A percentile compares a stretch with the other conserved stretches of the same genome.
Conservation (phyloP, 371 early-diverging fungal species). For the Dinochytrium kinnereticum region DNA sequence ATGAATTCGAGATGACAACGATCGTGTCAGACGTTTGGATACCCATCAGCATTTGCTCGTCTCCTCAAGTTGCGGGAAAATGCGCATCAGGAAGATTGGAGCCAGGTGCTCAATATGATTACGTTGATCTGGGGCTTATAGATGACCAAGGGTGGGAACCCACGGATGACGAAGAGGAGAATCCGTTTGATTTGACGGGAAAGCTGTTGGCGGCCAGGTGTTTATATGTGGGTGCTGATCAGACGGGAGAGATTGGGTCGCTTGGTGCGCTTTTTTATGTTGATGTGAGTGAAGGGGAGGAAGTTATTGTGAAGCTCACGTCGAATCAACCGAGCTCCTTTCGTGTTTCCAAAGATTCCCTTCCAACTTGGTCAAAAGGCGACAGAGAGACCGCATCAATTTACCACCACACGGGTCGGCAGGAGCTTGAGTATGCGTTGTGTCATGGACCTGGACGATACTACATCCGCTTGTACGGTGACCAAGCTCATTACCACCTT, state of each 20-base stretch:
- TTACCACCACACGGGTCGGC: background rate
- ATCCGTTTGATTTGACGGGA: background rate
- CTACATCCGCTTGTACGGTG: constrained; percentile 15
- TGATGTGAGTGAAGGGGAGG: background rate
- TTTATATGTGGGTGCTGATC: background rate
- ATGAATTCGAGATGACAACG: background rate
- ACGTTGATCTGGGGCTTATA: background rate
- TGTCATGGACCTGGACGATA: constrained; percentile 12
- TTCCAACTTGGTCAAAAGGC: background rate
- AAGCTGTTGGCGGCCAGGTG: background rate
- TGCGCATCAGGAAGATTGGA: no score
- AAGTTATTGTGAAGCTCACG: background rate
- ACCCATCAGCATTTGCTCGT: background rate
- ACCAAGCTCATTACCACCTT: background rate
- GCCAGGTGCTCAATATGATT: no score
- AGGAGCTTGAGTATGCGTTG: background rate
- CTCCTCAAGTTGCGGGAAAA: background rate
- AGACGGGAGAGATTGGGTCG: background rate
- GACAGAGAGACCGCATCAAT: background rate
- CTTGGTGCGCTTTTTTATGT: background rate
- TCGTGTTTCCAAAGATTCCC: background rate
- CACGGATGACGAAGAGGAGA: background rate
- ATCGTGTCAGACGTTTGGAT: background rate
- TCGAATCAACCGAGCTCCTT: background rate
- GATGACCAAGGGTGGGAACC: background rate